Evolutionary conservation across 2,329 filamentous ascomycete genomes (phyloP).

Genomic region (Gremmenia infestans): DNA sequence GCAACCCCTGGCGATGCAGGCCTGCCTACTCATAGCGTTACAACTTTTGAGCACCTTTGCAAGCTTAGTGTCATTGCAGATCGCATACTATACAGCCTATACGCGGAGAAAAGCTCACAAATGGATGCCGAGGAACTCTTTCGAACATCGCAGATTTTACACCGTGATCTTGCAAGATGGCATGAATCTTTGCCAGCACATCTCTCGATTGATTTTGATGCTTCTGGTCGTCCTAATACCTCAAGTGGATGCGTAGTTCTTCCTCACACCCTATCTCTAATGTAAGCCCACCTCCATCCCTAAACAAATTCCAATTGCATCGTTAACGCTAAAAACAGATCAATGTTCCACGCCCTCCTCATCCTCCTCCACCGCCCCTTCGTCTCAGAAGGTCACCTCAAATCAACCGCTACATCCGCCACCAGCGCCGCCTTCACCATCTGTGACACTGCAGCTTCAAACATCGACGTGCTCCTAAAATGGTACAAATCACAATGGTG

Average conservation of each 20-base stretch:
- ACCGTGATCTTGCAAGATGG: conserved; percentile 41
- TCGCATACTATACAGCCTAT: conserved; percentile 41
- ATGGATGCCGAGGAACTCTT: conserved; percentile 34
- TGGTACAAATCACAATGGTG: conserved; percentile 42
- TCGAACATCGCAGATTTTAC: conserved; percentile 33
- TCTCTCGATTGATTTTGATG: conserved; percentile 33
- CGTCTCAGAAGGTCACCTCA: conserved; percentile 44
- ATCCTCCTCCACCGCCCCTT: conserved; percentile 52
- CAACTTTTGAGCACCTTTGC: conserved; percentile 39
- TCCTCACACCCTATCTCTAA: conserved; percentile 40
- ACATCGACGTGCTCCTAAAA: conserved; percentile 40
- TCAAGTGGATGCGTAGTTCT: conserved; percentile 28
- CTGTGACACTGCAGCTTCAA: conserved; percentile 42
- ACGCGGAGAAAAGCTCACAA: conserved; percentile 38
- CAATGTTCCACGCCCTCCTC: conserved; percentile 46
- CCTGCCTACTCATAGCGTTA: conserved; percentile 38
- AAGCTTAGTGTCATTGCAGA: conserved; percentile 44
- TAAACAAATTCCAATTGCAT: background rate
- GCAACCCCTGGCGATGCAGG: conserved; percentile 29
- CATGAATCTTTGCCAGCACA: conserved; percentile 37
- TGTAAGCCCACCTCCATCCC: background rate
- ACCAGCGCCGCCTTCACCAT: conserved; percentile 37
- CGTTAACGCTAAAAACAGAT: conserved; percentile 7
- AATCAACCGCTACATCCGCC: conserved; percentile 37
- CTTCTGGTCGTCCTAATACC: conserved; percentile 21